Conservation (phyloP, 2,329 filamentous ascomycete species). For the Arthrobotrys entomopaga region DNA sequence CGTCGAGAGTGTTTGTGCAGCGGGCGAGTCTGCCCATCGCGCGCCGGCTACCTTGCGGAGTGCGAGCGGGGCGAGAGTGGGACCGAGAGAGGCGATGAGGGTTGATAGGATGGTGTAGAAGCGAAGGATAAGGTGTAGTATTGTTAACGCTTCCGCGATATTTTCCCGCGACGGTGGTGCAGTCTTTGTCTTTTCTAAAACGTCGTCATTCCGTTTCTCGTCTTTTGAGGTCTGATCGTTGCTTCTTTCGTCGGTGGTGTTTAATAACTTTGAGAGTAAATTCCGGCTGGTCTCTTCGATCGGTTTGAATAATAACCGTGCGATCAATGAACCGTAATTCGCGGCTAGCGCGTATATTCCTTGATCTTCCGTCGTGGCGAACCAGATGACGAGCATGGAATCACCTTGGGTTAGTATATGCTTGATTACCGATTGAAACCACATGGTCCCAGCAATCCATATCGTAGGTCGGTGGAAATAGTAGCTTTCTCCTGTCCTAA, state of each 20-base stretch:
- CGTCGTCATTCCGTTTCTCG: conserved; percentile 25
- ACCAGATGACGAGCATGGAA: conserved; percentile 81
- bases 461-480: conserved; percentile 45
- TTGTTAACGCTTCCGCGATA: conserved; percentile 63
- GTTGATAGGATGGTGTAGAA: conserved; percentile 80
- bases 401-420: conserved; percentile 95
- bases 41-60: conserved; percentile 79
- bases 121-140: conserved; percentile 73
- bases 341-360: conserved; percentile 92
- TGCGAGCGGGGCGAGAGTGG: conserved; percentile 77
- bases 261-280: conserved; percentile 84
- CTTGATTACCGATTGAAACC: conserved; percentile 88
- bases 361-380: conserved; percentile 82
- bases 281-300: conserved; percentile 92
- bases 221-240: conserved; percentile 29
- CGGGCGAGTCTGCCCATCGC: conserved; percentile 78
- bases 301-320: conserved; percentile 90
- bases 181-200: conserved; percentile 55
- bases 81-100: conserved; percentile 75
- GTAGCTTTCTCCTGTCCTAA: conserved; percentile 46
- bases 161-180: conserved; percentile 62
- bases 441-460: conserved; percentile 78
- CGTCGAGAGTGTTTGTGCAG: conserved; percentile 76
- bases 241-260: too few relatives aligned
- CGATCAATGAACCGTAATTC: conserved; percentile 91